Evolutionary conservation across 1,284 basidiomycete genomes (phyloP).

Genomic region (Ceratobasidium sp.): DNA sequence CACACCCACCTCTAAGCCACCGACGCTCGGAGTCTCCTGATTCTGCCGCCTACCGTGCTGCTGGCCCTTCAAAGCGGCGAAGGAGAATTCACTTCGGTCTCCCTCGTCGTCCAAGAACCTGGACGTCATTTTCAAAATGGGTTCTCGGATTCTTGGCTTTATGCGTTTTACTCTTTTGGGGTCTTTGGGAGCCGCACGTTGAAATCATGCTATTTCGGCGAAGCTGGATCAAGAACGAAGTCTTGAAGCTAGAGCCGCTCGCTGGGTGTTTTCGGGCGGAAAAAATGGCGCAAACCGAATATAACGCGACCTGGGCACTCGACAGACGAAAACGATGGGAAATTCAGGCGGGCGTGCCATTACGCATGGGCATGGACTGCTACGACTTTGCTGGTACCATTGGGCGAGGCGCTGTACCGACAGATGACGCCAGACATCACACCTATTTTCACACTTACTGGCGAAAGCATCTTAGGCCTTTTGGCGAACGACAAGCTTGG

Average conservation of each 20-base stretch:
- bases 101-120: constrained; percentile 39
- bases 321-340: constrained; percentile 71
- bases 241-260: constrained; percentile 69
- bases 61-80: constrained; percentile 37
- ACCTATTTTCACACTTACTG: constrained; percentile 89
- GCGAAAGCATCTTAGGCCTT: constrained; percentile 82
- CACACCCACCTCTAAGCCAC: constrained; percentile 20
- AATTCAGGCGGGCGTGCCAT: constrained; percentile 78
- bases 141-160: constrained; percentile 17
- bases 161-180: constrained; percentile 60
- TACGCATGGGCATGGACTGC: constrained; percentile 84
- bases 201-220: constrained; percentile 81
- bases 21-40: constrained; percentile 41
- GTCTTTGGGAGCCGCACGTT: constrained; percentile 80
- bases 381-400: constrained; percentile 88
- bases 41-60: constrained; percentile 43
- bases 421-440: constrained; percentile 56
- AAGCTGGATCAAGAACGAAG: constrained; percentile 76
- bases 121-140: constrained; percentile 40
- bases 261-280: constrained; percentile 77
- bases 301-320: constrained; percentile 67
- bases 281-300: constrained; percentile 61
- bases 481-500: constrained; percentile 82
- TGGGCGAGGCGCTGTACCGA: constrained; percentile 50
- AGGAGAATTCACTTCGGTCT: constrained; percentile 39